A percentile compares a stretch with the other conserved stretches of the same genome.
Conservation (phyloP, 192 early-diverging fungal genomes). For the Coemansia sp. region DNA sequence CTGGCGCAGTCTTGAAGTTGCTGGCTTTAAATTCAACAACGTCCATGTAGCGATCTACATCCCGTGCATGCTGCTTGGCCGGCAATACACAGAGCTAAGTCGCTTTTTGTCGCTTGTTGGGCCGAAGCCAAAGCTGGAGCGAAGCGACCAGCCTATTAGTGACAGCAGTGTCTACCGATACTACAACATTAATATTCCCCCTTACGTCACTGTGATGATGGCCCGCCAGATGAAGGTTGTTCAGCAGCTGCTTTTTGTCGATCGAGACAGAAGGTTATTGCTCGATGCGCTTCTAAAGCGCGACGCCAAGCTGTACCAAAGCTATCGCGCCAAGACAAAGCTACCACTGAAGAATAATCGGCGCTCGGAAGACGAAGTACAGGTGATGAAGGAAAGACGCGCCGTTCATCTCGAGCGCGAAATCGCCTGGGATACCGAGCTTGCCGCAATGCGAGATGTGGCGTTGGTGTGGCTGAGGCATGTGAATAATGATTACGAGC, state of each 20-base stretch:
- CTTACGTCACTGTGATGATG: constrained; percentile 19
- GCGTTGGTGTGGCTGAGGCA: constrained; percentile 16
- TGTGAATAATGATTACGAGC: not conserved
- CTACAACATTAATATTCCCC: constrained; percentile 27
- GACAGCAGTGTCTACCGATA: constrained; percentile 20
- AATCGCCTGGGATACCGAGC: constrained; percentile 29
- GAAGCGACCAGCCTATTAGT: not conserved
- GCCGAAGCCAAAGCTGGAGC: constrained; percentile 11
- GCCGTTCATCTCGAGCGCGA: constrained; percentile 39
- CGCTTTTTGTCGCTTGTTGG: constrained; percentile 38
- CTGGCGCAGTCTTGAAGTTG: constrained; percentile 38
- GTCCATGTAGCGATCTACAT: constrained; percentile 44
- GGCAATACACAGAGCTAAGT: constrained; percentile 34
- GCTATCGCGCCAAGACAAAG: constrained; percentile 3
- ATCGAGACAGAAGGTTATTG: constrained; percentile 35
- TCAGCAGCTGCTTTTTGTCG: constrained; percentile 13
- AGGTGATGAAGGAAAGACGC: constrained; percentile 38
- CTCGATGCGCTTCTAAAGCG: constrained; percentile 25
- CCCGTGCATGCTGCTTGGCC: constrained; percentile 39
- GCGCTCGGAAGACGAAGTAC: constrained; percentile 21
- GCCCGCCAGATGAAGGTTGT: constrained; percentile 18
- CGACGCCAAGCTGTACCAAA: constrained; percentile 5
- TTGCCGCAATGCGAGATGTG: constrained; percentile 18
- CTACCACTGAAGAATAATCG: not conserved
- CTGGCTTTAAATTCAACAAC: constrained; percentile 48